These are phyloP conservation scores for Moricandia arvensis DNA, from an alignment of 345 rosid genomes.

Conservation along the genomic window DNA sequence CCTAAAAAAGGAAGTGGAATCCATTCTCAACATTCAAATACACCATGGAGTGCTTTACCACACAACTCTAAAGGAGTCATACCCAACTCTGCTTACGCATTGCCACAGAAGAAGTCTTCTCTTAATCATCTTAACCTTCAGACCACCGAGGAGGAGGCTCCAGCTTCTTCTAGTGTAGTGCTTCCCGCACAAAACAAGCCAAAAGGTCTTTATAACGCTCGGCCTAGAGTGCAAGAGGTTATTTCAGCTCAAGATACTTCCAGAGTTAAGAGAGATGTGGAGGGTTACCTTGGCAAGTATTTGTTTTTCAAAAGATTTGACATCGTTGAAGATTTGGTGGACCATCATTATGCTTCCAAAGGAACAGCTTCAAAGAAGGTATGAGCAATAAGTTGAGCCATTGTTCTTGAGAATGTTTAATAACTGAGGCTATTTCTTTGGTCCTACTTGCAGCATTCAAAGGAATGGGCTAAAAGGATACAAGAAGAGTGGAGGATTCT, in stretches of 20 bases:
- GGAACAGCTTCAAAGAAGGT: slow-evolving; percentile 57
- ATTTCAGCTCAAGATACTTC: slow-evolving; percentile 14
- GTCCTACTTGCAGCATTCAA: slow-evolving; percentile 47
- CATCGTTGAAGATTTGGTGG: slow-evolving; percentile 68
- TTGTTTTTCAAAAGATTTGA: slow-evolving; percentile 73
- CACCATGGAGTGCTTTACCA: slow-evolving; percentile 6
- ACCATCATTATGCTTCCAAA: slow-evolving; percentile 51
- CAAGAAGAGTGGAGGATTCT: slow-evolving; percentile 89
- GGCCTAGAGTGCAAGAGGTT: slow-evolving; percentile 18
- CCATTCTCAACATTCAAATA: too few relatives aligned
- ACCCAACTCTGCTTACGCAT: slow-evolving; percentile 23
- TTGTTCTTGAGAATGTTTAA: slow-evolving; percentile 1
- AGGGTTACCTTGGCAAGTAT: slow-evolving; percentile 52
- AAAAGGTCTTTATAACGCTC: background rate
- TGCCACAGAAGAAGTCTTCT: slow-evolving; percentile 20
- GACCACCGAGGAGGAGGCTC: background rate
- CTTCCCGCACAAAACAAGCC: slow-evolving; percentile 4
- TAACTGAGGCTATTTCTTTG: background rate
- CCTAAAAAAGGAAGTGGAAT: background rate
- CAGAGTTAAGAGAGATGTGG: slow-evolving; percentile 36
- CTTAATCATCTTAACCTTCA: slow-evolving; percentile 19
- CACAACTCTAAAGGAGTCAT: slow-evolving; percentile 22
- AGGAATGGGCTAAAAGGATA: slow-evolving; percentile 69
- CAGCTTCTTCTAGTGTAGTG: slow-evolving; percentile 20
- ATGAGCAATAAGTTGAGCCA: slow-evolving; percentile 14